A percentile compares a stretch with the other conserved stretches of the same genome.
These are phyloP conservation scores for Alternaria novae-zelandiae DNA, from an alignment of 2,329 filamentous ascomycete genomes.

Conservation along the genomic window DNA sequence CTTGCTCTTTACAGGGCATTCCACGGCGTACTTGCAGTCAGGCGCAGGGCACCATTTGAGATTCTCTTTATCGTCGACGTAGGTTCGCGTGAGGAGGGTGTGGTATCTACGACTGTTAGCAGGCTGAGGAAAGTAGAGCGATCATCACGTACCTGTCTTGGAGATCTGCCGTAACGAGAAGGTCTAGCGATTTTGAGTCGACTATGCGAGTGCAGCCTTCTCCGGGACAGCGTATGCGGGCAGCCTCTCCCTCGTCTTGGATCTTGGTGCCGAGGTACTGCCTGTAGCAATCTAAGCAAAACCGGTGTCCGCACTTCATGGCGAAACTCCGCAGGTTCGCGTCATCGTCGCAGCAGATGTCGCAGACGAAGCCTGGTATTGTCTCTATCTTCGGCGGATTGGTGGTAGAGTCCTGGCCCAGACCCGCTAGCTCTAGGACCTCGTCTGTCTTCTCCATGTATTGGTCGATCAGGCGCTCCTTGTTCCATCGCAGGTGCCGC, in stretches of 20 bases:
- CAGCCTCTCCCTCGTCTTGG: conserved; percentile 91
- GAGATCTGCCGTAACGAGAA: conserved; percentile 69
- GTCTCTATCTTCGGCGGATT: conserved; percentile 70
- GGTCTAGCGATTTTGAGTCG: conserved; percentile 83
- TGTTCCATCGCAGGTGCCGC: conserved; percentile 92
- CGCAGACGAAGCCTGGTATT: conserved; percentile 81
- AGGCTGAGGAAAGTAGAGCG: not conserved
- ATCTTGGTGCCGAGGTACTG: conserved; percentile 95
- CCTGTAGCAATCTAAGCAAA: conserved; percentile 89
- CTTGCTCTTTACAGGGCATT: conserved; percentile 86
- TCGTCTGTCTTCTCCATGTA: conserved; percentile 90
- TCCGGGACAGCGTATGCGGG: conserved; percentile 90
- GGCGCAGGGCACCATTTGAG: conserved; percentile 98
- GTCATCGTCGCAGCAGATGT: conserved; percentile 94
- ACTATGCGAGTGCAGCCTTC: conserved; percentile 89
- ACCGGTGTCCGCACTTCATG: conserved; percentile 93
- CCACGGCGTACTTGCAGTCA: conserved; percentile 92
- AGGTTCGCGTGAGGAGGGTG: conserved; percentile 86
- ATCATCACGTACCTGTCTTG: conserved; percentile 58
- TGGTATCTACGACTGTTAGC: conserved; percentile 68
- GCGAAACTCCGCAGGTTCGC: conserved; percentile 81
- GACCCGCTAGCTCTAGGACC: conserved; percentile 82
- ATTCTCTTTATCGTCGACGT: conserved; percentile 94
- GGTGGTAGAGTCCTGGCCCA: conserved; percentile 61
- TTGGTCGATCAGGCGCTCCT: conserved; percentile 89